Evolutionary conservation across 805 yeast species (phyloP), one percentile per base, ranked within the genome.

Genomic region (Schizosaccharomyces osmophilus): DNA sequence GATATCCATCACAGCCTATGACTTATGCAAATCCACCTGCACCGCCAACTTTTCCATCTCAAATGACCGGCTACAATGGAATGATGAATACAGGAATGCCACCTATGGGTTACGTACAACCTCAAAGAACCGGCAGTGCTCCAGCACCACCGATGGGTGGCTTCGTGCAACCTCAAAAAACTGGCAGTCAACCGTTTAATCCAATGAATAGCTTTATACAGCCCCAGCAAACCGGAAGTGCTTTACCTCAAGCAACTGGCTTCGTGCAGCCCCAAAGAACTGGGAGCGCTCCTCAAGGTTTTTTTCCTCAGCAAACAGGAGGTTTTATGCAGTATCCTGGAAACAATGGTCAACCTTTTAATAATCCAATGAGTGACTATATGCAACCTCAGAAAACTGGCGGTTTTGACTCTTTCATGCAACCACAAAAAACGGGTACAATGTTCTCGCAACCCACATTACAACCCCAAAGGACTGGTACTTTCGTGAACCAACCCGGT

Each of bases 201-300:
- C 41, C 13, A 36, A 36, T 36, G 41, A 36, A 11, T 19, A 24
- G 24, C 26, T 45, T 45, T 45, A n/a, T 45, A 5, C 51, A 45
- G 4, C 59, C 59, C n/a, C 59, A 55, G 41, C 59, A 55, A 55
- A 55, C 59, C 15, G 59, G 59, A 32, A 19, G 29, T 55, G 36
- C 8, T 29, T 36, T 55, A 45, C 59, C 59, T 19, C 59, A 55
- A 17, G 15, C 36, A 22, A 55, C 42, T 9, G 59, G 59, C 5
- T 55, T 55, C 4, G 41, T 36, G 41, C 59, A 55, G 32, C 59
- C 36, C 11, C 59, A 55, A 32, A 19, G 22, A n/a, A 29, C 59
- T 8, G 41, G 41, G 2, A n/a, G 11, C 5, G 22, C 26, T 9
- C 32, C 59, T 19, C 59, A 55, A 32, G 29, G 41, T 4, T 36